Evolutionary conservation across 2,329 filamentous ascomycete genomes (phyloP).

Genomic region (Apiospora malaysiana): DNA sequence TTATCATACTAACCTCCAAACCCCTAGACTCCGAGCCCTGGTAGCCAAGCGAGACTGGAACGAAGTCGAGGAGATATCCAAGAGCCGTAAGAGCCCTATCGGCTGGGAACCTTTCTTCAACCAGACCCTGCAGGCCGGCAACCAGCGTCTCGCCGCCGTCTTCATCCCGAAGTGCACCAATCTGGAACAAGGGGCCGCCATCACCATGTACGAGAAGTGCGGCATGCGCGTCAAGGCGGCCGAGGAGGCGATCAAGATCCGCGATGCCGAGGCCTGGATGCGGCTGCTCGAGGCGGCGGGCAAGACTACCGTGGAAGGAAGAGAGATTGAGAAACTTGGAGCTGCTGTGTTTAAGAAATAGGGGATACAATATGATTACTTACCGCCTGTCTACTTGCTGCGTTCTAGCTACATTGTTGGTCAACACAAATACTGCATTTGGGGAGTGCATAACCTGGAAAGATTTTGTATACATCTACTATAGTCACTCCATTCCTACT

Average conservation of each 20-base stretch:
- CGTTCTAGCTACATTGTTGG: neutral
- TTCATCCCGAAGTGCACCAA: conserved; percentile 89
- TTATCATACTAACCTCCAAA: neutral
- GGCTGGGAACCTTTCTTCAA: conserved; percentile 99
- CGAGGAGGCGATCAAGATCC: conserved; percentile 85
- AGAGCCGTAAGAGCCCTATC: conserved; percentile 84
- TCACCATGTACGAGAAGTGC: conserved; percentile 97
- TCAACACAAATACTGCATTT: no score
- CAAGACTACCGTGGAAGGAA: conserved; percentile 66
- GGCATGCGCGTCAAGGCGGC: conserved; percentile 87
- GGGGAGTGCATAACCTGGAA: no score
- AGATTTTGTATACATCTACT: no score
- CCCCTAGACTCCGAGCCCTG: conserved; percentile 76
- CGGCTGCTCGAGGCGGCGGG: conserved; percentile 76
- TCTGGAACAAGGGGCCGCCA: conserved; percentile 70
- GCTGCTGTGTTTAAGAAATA: conserved; percentile 62
- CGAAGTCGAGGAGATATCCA: conserved; percentile 85
- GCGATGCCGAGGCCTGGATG: conserved; percentile 78
- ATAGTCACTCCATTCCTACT: no score
- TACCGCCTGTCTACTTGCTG: neutral
- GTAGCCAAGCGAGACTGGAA: conserved; percentile 91
- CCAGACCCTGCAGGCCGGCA: conserved; percentile 85
- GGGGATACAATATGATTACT: conserved; percentile 20
- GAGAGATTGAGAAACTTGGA: conserved; percentile 83
- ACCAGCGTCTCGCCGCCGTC: conserved; percentile 79